These are phyloP conservation scores for Cochlearia excelsa DNA, from an alignment of 345 rosid genomes.

Conservation along the genomic window DNA sequence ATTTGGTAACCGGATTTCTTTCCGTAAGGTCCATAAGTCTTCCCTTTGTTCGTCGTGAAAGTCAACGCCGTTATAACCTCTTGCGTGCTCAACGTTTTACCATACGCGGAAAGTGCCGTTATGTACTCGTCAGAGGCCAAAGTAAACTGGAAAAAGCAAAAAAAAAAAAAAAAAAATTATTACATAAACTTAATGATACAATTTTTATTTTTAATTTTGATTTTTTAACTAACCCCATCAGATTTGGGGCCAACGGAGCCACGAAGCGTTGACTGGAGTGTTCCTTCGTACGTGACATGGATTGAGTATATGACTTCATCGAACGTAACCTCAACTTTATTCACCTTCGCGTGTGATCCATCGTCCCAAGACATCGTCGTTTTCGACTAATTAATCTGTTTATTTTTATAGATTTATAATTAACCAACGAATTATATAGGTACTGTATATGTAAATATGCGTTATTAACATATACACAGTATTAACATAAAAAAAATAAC, in stretches of 20 bases:
- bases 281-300: constrained; percentile 33
- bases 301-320: constrained; percentile 33
- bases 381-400: no score
- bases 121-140: constrained; percentile 35
- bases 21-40: constrained; percentile 32
- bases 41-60: constrained; percentile 31
- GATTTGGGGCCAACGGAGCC: constrained; percentile 31
- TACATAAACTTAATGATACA: no score
- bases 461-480: no score
- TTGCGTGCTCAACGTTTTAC: constrained; percentile 18
- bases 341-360: constrained; percentile 33
- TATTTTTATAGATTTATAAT: no score
- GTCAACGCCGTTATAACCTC: constrained; percentile 27
- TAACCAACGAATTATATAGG: no score
- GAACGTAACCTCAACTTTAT: constrained; percentile 32
- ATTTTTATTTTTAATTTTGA: no score
- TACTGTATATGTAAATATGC: no score
- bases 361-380: constrained; percentile 35
- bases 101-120: constrained; percentile 26
- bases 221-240: constrained; percentile 23
- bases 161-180: no score
- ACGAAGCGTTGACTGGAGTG: constrained; percentile 26
- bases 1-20: no score
- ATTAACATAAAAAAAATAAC: no score
- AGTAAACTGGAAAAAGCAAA: constrained; percentile 32